phyloP scores from a whole-genome alignment of 495 filamentous ascomycete species.

The Tetracladium marchalianum region DNA sequence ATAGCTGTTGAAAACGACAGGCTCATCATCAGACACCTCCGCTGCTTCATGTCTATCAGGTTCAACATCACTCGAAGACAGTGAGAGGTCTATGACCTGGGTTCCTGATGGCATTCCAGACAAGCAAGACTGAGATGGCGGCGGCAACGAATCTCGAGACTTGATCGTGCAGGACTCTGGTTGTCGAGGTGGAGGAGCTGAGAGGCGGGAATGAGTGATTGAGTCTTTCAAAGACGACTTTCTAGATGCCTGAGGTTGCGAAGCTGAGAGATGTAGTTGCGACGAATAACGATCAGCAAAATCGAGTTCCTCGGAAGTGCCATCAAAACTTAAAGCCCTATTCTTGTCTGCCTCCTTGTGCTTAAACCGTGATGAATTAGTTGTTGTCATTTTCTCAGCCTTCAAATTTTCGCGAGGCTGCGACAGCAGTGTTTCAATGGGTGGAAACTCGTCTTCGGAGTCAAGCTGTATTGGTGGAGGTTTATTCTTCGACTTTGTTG shows the following conservation, averaged over 20 bases:
- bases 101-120: conserved; percentile 3
- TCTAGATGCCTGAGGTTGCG: not conserved
- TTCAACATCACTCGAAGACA: conserved; percentile 12
- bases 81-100: conserved; percentile 12
- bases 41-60: conserved; percentile 9
- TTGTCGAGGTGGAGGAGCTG: not conserved
- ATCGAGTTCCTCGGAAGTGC: not conserved
- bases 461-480: too few species aligned
- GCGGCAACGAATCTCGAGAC: not conserved
- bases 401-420: conserved; percentile 7
- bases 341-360: not conserved
- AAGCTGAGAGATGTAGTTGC: not conserved
- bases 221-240: not conserved
- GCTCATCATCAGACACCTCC: conserved; percentile 32
- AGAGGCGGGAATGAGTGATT: not conserved
- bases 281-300: conserved; percentile 2
- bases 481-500: too few species aligned
- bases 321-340: not conserved
- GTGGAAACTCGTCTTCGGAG: conserved; percentile 13
- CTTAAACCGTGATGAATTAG: not conserved
- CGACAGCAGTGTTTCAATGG: conserved; percentile 2
- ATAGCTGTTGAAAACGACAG: conserved; percentile 34
- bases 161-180: not conserved
- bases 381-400: conserved; percentile 2
- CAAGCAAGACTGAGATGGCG: not conserved